Evolutionary conservation across 2,329 filamentous ascomycete species (phyloP), one percentile per base, ranked within the genome.

Genomic region (Trichoderma polysporum): DNA sequence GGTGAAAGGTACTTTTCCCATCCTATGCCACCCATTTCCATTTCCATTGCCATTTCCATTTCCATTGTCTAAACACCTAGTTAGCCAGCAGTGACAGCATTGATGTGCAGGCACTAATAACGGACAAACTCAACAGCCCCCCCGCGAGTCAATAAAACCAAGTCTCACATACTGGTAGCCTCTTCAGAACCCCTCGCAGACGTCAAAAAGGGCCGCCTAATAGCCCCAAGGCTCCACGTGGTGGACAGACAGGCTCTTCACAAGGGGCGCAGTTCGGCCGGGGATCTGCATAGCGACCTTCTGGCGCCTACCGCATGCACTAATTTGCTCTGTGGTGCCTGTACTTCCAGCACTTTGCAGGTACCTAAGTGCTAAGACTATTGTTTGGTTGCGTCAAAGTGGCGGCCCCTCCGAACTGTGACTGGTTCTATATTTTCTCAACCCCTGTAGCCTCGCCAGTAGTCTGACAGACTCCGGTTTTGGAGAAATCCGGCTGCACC

Each of bases 211-310:
- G 54, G 2, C 54, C 54, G 54, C 29, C 54, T 9, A 58, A 19
- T 29, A 29, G 35, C 57, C 57, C 57, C 33, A 56, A 33, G 31
- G 53, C 53, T 33, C 53, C 58, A 61, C 58, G 41, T 61, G 58
- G 41, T 37, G 58, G 29, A 50, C 22, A 61, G 41, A 22, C 19
- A 19, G 41, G 41, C 41, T 29, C 58, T 29, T 25, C 22, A 37
- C 29, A 37, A 56, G 31, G 41, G 41, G 31, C 58, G 31, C 12
- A 50, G 19, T 17, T 27, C n/a, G 41, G 13, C 22, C 25, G 25
- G 5, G 19, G 19, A 50, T 25, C 19, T 50, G 13, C 47, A 25
- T 19, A 50, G 25, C 15, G 47, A 25, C 47, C 25, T 22, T 35
- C 39, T 47, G 56, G n/a, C 27, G 56, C 53, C 15, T 57, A 33